Base-by-base conservation (phyloP, 345 rosid species). In the Diplotaxis tenuifolia region DNA sequence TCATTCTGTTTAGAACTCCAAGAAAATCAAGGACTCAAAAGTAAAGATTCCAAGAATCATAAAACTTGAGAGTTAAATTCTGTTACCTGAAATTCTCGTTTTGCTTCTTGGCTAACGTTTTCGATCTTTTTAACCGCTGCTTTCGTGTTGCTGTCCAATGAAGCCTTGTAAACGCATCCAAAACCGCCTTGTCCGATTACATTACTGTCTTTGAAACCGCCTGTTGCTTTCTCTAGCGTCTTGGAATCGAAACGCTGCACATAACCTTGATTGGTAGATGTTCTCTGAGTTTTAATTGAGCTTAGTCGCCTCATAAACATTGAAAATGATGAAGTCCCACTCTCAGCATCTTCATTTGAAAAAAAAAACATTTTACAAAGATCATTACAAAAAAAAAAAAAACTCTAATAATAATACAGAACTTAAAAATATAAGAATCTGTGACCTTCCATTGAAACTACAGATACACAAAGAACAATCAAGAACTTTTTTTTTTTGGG, bases 131-230 rank as follows among this genome's bases (percentile, higher is more conserved):
- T 95, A 38, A 95, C 86, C 7, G 99, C 97, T 53, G 83, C 87
- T 40, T 54, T 69, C 15, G 56, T 47, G 73, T 74, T 78, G 71
- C 80, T 85, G 1, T 87, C 92, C 55, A 91, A 64, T 11, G 34
- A 74, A 62, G 96, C 94, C 80, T 85, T 86, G 79, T 88, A 95
- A 74, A 95, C 99, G 55, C 82, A 78, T 70, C 97, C 99, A 56
- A 95, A 95, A 62, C 92, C 97, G 10, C 99, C 99, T 74, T 77
- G 80, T 45, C 99, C 99, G 25, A 74, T 66, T 81, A 89, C 66
- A 69, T 83, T 89, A 50, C 79, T 81, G 28, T 86, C 92, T 54
- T 77, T 86, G 68, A 95, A 95, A 75, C 83, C 82, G 38, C 80
- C 62, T 3, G 96, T 95, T 1, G 84, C 88, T 76, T 87, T 95